Evolutionary conservation across 2,329 filamentous ascomycete species (phyloP).

Genomic region (Xylaria sp.): DNA sequence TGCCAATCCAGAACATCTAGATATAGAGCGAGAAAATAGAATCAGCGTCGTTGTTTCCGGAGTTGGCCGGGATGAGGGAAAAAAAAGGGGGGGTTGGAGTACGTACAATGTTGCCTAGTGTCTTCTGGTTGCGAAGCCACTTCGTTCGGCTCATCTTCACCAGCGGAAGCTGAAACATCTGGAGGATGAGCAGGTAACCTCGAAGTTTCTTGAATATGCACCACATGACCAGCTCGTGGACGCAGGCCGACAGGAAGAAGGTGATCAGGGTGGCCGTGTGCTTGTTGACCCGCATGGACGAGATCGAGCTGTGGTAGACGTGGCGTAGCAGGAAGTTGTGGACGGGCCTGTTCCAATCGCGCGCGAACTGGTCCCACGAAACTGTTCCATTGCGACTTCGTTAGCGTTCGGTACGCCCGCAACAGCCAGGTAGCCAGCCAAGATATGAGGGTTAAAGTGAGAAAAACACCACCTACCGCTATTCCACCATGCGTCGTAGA

Average conservation of each 20-base stretch:
- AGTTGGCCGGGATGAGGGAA: no score
- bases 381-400: conserved; percentile 41
- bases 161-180: conserved; percentile 74
- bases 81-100: neutral
- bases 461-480: conserved; percentile 42
- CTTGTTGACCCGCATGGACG: conserved; percentile 69
- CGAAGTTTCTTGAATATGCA: conserved; percentile 78
- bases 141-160: conserved; percentile 68
- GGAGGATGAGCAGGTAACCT: conserved; percentile 72
- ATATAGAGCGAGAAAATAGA: neutral
- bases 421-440: neutral
- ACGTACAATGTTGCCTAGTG: conserved; percentile 63
- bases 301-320: conserved; percentile 79
- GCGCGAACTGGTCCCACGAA: conserved; percentile 75
- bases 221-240: conserved; percentile 80
- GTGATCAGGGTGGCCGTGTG: conserved; percentile 74
- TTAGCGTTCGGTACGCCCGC: neutral
- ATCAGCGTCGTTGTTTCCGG: no score
- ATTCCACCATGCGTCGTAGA: conserved; percentile 70
- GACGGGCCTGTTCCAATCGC: conserved; percentile 80
- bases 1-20: conserved; percentile 71
- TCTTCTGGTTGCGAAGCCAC: conserved; percentile 63
- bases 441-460: neutral
- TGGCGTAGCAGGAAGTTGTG: conserved; percentile 78
- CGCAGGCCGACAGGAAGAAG: conserved; percentile 70